Evolutionary conservation across 176 grass and related monocot species (phyloP), one percentile per base, ranked within the genome.

Genomic region (Eremochloa ophiuroides): DNA sequence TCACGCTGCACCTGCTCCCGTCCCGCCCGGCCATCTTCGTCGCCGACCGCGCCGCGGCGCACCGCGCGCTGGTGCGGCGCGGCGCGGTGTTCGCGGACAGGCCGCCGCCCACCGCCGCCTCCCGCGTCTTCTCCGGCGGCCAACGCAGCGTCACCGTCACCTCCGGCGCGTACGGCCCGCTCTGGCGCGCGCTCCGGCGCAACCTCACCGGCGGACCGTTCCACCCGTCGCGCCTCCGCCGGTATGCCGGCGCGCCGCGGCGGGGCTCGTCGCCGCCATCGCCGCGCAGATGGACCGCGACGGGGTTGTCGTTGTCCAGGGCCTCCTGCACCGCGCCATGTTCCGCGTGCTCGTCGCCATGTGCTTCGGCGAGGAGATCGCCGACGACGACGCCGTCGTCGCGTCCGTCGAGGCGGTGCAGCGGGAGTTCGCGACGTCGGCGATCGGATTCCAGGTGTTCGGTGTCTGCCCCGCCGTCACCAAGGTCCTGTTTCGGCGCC

Each of bases 291-390:
- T 31, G 14, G 10, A 0, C 8, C 22, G 15, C 8, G 41, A 27
- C 20, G 62, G 29, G 18, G 15, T 44, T 2, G 51, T 55, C 6
- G 62, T 76, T 4, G 16, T 67, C 16, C 61, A 75, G 33, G 23
- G 28, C 6, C 34, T 62, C 6, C 18, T 84, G 2, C 82, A 25
- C 7, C 34, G 26, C 9, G 73, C 82, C 34, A 3, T 77, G 6
- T 68, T 84, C 72, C 62, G 16, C 11, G 0, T 84, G 43, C 1
- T 58, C 25, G 62, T 13, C 3, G 0, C 43, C 0, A 69, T 84
- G 62, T 84, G 82, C 83, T 85, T 85, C 51, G 74, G 83, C 15
- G 66, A 72, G 2, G 26, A 7, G 5, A 9, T 85, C 15, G 75
- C 0, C 9, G 15, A 10, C 10, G 67, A 53, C 5, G 42, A 0